Evolutionary conservation across 1,284 basidiomycete genomes (phyloP).

Genomic region (Sanghuangporus weigelae): DNA sequence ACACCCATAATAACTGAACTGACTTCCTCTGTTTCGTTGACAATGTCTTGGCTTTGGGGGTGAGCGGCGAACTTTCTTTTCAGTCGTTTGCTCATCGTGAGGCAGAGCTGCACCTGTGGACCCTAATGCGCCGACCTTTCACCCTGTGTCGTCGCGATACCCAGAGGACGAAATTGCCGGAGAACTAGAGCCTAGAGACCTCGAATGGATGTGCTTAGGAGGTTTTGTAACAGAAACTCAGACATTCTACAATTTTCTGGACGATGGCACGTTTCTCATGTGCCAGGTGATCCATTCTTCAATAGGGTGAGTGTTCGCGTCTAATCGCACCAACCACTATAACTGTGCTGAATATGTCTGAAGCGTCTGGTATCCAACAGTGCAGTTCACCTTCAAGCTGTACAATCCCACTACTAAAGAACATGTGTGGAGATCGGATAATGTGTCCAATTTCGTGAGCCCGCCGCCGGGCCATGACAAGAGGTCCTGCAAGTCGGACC

Average conservation of each 20-base stretch:
- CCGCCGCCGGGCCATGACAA: slow-evolving; percentile 76
- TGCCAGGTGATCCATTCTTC: slow-evolving; percentile 94
- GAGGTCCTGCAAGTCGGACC: slow-evolving; percentile 84
- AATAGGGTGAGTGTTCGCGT: slow-evolving; percentile 68
- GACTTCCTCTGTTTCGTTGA: neutral
- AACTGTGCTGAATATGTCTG: neutral
- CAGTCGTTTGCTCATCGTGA: slow-evolving; percentile 15
- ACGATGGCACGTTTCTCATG: slow-evolving; percentile 82
- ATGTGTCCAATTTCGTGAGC: slow-evolving; percentile 80
- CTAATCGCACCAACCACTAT: slow-evolving; percentile 17
- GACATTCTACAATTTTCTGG: slow-evolving; percentile 79
- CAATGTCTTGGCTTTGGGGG: slow-evolving; percentile 19
- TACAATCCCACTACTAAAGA: slow-evolving; percentile 79
- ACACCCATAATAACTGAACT: no score
- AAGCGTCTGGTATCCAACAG: slow-evolving; percentile 88
- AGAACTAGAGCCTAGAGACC: slow-evolving; percentile 66
- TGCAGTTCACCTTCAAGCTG: slow-evolving; percentile 94
- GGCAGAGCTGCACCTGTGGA: slow-evolving; percentile 51
- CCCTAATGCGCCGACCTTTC: slow-evolving; percentile 69
- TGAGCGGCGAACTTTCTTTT: slow-evolving; percentile 4
- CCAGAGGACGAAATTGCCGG: slow-evolving; percentile 58
- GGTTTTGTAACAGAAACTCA: slow-evolving; percentile 95
- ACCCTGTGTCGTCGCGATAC: slow-evolving; percentile 62
- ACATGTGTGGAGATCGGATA: slow-evolving; percentile 85
- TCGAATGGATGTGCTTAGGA: slow-evolving; percentile 78